These are phyloP conservation scores for Emergomyces africanus DNA, from an alignment of 2,329 filamentous ascomycete genomes.

Conservation along the genomic window DNA sequence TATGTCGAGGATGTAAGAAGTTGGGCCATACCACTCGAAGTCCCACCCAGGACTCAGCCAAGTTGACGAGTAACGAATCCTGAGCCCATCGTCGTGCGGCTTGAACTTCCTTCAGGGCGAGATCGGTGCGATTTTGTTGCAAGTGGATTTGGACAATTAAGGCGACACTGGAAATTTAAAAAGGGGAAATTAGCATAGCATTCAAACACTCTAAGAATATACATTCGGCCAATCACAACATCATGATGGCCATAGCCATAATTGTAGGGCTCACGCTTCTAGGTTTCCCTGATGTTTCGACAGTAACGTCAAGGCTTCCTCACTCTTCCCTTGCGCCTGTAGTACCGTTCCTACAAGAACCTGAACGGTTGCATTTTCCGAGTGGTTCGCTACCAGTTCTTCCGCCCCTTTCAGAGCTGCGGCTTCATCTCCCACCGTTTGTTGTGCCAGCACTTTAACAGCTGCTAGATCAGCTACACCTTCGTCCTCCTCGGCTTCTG, in stretches of 20 bases:
- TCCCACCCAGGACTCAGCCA: conserved; percentile 92
- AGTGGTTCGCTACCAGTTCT: conserved; percentile 52
- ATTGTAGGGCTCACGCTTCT: conserved; percentile 49
- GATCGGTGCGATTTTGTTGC: conserved; percentile 78
- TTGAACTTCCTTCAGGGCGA: conserved; percentile 78
- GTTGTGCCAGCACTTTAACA: conserved; percentile 62
- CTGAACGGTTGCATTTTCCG: conserved; percentile 70
- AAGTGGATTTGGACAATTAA: conserved; percentile 88
- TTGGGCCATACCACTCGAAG: conserved; percentile 55
- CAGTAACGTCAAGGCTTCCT: conserved; percentile 70
- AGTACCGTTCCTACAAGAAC: conserved; percentile 70
- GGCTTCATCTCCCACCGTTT: conserved; percentile 46
- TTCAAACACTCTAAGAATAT: neutral
- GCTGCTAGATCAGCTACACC: conserved; percentile 60
- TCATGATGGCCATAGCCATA: neutral
- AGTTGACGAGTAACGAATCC: conserved; percentile 82
- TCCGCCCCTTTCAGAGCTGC: conserved; percentile 52
- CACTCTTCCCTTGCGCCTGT: conserved; percentile 65
- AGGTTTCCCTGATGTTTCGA: conserved; percentile 72
- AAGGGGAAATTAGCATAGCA: neutral
- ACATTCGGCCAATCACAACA: neutral
- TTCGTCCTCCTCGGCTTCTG: conserved; percentile 51
- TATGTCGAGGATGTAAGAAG: neutral
- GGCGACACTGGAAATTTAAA: conserved; percentile 51
- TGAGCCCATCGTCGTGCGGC: conserved; percentile 88